phyloP scores from a whole-genome alignment of 2,329 filamentous ascomycete species.

The Plectosphaerella plurivora region DNA sequence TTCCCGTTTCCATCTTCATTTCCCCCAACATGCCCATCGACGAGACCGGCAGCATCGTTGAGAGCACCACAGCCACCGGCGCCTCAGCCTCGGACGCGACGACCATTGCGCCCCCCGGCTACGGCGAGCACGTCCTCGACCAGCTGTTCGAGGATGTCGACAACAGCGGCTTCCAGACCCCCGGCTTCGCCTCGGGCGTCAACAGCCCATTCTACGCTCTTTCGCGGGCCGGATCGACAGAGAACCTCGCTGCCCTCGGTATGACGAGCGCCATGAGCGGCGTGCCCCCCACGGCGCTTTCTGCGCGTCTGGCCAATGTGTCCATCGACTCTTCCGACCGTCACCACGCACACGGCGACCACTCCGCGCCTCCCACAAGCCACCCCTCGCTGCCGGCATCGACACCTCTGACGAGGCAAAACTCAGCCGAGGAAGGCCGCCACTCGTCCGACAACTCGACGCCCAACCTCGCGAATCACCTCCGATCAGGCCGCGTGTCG shows the following conservation, averaged over 20 bases:
- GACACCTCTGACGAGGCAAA: constrained; percentile 45
- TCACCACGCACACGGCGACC: constrained; percentile 29
- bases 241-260: constrained; percentile 64
- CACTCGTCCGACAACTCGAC: background rate
- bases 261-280: constrained; percentile 29
- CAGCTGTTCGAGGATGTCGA: constrained; percentile 87
- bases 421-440: constrained; percentile 42
- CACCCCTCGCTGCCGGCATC: constrained; percentile 39
- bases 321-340: constrained; percentile 43
- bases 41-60: constrained; percentile 74
- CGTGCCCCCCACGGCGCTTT: constrained; percentile 52
- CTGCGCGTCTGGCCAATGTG: constrained; percentile 66
- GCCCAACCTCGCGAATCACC: constrained; percentile 13
- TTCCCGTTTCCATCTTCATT: constrained; percentile 91
- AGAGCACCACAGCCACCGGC: constrained; percentile 36
- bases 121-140: constrained; percentile 86
- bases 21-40: constrained; percentile 89
- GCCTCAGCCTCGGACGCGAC: constrained; percentile 43
- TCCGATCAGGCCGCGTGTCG: constrained; percentile 44
- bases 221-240: constrained; percentile 71
- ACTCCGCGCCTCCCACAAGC: constrained; percentile 18
- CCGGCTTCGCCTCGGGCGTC: constrained; percentile 65
- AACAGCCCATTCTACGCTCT: constrained; percentile 74
- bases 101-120: constrained; percentile 80
- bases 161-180: constrained; percentile 74